Conservation (phyloP, 2,329 filamentous ascomycete genomes). For the Paraconiothyrium sp. region DNA sequence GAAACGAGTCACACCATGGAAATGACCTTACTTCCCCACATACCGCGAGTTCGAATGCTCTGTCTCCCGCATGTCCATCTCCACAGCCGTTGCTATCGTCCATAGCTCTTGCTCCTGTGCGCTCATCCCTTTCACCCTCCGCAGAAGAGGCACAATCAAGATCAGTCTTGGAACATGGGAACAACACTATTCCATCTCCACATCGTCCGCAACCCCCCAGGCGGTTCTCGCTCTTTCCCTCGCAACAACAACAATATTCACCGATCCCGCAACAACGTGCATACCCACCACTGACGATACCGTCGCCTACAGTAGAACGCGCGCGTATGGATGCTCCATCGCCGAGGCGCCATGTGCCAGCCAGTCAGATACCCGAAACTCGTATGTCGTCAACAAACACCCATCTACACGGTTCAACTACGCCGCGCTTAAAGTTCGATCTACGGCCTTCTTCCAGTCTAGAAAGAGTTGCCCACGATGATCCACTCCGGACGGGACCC, state of each 20-base stretch:
- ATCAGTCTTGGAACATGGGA: conserved; percentile 14
- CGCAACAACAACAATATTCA: conserved; percentile 17
- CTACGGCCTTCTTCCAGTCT: conserved; percentile 12
- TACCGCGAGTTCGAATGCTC: conserved; percentile 37
- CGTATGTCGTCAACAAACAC: conserved; percentile 12
- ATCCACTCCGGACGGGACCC: conserved; percentile 17
- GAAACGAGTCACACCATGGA: conserved; percentile 15
- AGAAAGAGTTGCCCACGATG: conserved; percentile 14
- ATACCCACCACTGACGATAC: conserved; percentile 12
- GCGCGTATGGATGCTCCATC: conserved; percentile 6
- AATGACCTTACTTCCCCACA: conserved; percentile 31
- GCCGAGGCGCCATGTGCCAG: conserved; percentile 17
- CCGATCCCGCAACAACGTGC: conserved; percentile 9
- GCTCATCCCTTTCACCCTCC: conserved; percentile 28
- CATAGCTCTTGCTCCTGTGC: conserved; percentile 12
- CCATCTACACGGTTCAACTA: neutral
- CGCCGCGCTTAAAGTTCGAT: conserved; percentile 5
- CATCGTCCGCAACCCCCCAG: conserved; percentile 17
- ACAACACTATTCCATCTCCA: conserved; percentile 18
- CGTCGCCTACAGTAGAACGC: conserved; percentile 10
- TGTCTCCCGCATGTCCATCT: conserved; percentile 38
- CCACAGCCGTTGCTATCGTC: conserved; percentile 34
- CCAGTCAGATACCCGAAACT: conserved; percentile 17
- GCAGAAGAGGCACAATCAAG: conserved; percentile 18
- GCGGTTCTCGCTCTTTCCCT: conserved; percentile 21